phyloP scores from a whole-genome alignment of 306 rosid genomes.

The Casuarina cunninghamiana region DNA sequence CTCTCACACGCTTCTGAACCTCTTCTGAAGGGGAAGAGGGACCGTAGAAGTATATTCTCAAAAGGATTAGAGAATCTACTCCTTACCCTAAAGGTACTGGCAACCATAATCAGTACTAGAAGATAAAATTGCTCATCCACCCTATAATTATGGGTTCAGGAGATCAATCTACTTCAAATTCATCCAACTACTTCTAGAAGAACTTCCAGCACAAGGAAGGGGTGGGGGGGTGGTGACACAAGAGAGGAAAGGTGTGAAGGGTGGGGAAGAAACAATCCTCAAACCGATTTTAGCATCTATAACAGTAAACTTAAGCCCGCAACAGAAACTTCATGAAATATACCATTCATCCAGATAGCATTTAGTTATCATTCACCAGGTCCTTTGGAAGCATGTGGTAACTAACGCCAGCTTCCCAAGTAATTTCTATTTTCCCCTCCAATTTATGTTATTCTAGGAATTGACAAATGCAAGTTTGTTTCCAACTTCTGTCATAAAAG shows the following conservation, averaged over 20 bases:
- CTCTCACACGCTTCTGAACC: not conserved
- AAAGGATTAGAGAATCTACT: not conserved
- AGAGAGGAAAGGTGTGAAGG: not conserved
- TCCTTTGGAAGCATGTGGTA: not conserved
- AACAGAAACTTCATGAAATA: not conserved
- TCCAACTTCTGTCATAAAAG: not conserved
- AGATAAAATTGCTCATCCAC: not conserved
- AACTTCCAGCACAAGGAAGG: not conserved
- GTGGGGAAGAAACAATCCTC: too few relatives aligned
- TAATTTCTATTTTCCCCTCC: not conserved
- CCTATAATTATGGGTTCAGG: not conserved
- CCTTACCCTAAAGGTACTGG: not conserved
- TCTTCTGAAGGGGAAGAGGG: not conserved
- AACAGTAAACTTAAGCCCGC: too few relatives aligned
- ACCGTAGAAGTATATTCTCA: not conserved
- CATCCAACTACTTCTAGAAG: not conserved
- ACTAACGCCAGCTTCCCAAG: not conserved
- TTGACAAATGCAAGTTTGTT: not conserved
- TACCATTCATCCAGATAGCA: not conserved
- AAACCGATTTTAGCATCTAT: too few relatives aligned
- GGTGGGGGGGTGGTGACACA: too few relatives aligned
- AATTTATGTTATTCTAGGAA: not conserved
- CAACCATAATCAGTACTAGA: too few relatives aligned
- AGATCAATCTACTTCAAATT: not conserved
- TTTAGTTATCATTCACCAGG: not conserved